Conservation (phyloP, 2,329 filamentous ascomycete species). For the Arthrobotrys sinensis region DNA sequence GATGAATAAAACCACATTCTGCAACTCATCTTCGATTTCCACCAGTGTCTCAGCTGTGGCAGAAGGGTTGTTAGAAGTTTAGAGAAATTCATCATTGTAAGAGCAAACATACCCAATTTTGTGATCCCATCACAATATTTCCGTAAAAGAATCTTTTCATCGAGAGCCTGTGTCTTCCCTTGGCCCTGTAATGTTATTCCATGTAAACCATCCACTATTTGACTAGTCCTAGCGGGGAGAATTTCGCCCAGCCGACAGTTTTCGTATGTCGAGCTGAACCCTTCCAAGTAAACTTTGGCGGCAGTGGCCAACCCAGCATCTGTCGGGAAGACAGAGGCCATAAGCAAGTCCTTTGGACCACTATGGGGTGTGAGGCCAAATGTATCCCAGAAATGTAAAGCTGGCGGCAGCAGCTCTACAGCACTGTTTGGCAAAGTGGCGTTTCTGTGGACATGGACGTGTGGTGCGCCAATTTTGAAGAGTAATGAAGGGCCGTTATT, state of each 20-base stretch:
- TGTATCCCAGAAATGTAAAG: slow-evolving; percentile 85
- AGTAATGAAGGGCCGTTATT: slow-evolving; percentile 64
- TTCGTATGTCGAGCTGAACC: slow-evolving; percentile 77
- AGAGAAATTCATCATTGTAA: slow-evolving; percentile 63
- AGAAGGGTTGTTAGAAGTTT: slow-evolving; percentile 5
- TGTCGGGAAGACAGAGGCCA: slow-evolving; percentile 79
- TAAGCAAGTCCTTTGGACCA: slow-evolving; percentile 79
- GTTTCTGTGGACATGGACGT: slow-evolving; percentile 76
- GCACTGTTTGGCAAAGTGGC: slow-evolving; percentile 74
- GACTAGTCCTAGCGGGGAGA: slow-evolving; percentile 66
- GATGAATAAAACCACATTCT: slow-evolving; percentile 82
- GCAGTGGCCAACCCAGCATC: slow-evolving; percentile 76
- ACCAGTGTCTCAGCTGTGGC: slow-evolving; percentile 64
- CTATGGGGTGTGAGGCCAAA: slow-evolving; percentile 80
- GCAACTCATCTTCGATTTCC: slow-evolving; percentile 66
- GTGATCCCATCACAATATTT: slow-evolving; percentile 61
- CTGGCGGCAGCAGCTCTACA: slow-evolving; percentile 81
- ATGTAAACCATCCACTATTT: slow-evolving; percentile 68
- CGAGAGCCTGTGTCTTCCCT: slow-evolving; percentile 52
- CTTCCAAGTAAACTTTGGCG: slow-evolving; percentile 76
- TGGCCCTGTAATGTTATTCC: slow-evolving; percentile 54
- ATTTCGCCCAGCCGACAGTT: slow-evolving; percentile 65
- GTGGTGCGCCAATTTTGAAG: slow-evolving; percentile 78
- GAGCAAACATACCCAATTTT: slow-evolving; percentile 64
- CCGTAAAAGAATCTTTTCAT: slow-evolving; percentile 56